phyloP scores from a whole-genome alignment of 1,284 basidiomycete genomes.

The Crocinoboletus sp. region DNA sequence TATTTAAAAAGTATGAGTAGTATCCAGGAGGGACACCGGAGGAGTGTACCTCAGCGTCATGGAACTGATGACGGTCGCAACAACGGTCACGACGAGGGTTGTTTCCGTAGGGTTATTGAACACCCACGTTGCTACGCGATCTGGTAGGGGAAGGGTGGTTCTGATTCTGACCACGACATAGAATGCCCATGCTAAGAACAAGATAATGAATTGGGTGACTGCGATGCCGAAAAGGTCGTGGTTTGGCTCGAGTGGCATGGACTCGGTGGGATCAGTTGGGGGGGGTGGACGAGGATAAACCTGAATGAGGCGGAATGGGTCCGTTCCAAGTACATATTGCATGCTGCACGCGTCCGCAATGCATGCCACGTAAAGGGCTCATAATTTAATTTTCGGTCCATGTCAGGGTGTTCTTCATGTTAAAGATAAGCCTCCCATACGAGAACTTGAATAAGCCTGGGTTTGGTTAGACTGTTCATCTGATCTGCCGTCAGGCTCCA shows the following conservation, averaged over 20 bases:
- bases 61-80: neutral
- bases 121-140: neutral
- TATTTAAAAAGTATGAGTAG: neutral
- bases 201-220: neutral
- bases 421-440: too few relatives aligned
- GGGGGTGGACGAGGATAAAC: too few relatives aligned
- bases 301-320: too few relatives aligned
- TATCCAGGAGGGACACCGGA: neutral
- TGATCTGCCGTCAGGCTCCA: too few relatives aligned
- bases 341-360: too few relatives aligned
- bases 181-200: neutral
- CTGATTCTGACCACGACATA: neutral
- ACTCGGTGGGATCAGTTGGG: neutral
- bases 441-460: too few relatives aligned
- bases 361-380: too few relatives aligned
- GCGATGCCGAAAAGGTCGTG: neutral
- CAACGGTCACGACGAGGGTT: neutral
- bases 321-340: too few relatives aligned
- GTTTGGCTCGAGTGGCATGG: neutral
- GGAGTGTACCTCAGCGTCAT: neutral
- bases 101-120: neutral
- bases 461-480: too few relatives aligned
- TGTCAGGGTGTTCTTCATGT: too few relatives aligned
- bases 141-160: neutral
- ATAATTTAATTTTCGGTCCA: too few relatives aligned